Conservation (phyloP, 2,329 filamentous ascomycete species). For the Talaromyces funiculosus region DNA sequence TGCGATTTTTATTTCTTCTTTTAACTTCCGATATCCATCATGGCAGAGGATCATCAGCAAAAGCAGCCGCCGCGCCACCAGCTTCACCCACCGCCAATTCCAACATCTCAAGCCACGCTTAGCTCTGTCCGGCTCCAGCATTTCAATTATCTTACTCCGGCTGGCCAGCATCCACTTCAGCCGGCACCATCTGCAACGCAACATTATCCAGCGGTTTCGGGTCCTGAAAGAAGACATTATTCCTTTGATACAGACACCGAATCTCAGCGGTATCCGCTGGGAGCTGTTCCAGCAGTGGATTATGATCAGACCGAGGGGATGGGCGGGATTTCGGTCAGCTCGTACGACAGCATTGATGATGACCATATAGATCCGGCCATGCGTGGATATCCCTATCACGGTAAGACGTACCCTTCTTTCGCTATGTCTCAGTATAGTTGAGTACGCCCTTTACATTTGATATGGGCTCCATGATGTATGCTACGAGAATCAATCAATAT, state of each 20-base stretch:
- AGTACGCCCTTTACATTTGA: neutral
- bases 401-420: slow-evolving; percentile 24
- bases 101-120: slow-evolving; percentile 8
- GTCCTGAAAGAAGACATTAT: slow-evolving; percentile 26
- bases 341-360: slow-evolving; percentile 38
- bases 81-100: neutral
- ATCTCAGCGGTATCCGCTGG: slow-evolving; percentile 11
- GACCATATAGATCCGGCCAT: slow-evolving; percentile 33
- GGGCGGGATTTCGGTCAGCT: slow-evolving; percentile 37
- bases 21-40: neutral
- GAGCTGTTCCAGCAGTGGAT: slow-evolving; percentile 30
- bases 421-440: neutral
- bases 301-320: slow-evolving; percentile 38
- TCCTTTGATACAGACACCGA: slow-evolving; percentile 32
- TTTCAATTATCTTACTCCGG: slow-evolving; percentile 11
- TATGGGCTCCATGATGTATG: neutral
- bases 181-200: neutral
- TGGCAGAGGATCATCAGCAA: slow-evolving; percentile 11
- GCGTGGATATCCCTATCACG: slow-evolving; percentile 35
- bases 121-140: slow-evolving; percentile 14
- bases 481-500: slow-evolving; percentile 3
- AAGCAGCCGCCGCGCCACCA: slow-evolving; percentile 3
- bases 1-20: neutral
- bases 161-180: neutral
- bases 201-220: neutral